Evolutionary conservation across 192 early-diverging fungal genomes (phyloP).

Genomic region (Jimgerdemannia lactiflua): DNA sequence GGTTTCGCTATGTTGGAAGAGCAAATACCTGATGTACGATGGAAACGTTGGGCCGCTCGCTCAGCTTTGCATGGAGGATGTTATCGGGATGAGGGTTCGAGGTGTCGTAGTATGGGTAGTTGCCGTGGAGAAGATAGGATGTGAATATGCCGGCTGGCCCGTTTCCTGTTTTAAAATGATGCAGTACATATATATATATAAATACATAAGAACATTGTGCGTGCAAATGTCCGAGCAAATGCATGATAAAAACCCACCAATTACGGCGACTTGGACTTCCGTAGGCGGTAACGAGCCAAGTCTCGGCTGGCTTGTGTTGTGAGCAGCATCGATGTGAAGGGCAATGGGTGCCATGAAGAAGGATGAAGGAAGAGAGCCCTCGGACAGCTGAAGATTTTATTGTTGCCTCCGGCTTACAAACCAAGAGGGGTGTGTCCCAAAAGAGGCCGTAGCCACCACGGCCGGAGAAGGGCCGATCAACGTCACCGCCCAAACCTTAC

Average conservation of each 20-base stretch:
- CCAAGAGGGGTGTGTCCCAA: too few relatives aligned
- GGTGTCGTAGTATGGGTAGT: background rate
- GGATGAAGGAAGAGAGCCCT: background rate
- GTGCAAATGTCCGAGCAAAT: background rate
- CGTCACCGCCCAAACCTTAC: too few relatives aligned
- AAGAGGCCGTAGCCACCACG: too few relatives aligned
- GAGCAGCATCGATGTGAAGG: background rate
- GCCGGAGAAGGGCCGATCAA: too few relatives aligned
- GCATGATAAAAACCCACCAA: background rate
- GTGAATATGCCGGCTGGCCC: background rate
- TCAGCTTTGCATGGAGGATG: background rate
- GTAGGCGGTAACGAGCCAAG: background rate
- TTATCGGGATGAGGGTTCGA: background rate
- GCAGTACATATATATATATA: background rate
- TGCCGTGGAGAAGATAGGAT: background rate
- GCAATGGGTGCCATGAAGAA: background rate
- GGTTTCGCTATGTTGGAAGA: background rate
- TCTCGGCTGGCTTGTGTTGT: background rate
- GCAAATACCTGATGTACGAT: background rate
- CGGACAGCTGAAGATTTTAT: too few relatives aligned
- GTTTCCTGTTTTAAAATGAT: background rate
- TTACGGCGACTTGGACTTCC: background rate
- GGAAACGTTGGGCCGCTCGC: background rate
- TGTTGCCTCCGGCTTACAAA: too few relatives aligned
- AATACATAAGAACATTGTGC: background rate